phyloP scores from a whole-genome alignment of 345 rosid species.

The Orychophragmus violaceus region DNA sequence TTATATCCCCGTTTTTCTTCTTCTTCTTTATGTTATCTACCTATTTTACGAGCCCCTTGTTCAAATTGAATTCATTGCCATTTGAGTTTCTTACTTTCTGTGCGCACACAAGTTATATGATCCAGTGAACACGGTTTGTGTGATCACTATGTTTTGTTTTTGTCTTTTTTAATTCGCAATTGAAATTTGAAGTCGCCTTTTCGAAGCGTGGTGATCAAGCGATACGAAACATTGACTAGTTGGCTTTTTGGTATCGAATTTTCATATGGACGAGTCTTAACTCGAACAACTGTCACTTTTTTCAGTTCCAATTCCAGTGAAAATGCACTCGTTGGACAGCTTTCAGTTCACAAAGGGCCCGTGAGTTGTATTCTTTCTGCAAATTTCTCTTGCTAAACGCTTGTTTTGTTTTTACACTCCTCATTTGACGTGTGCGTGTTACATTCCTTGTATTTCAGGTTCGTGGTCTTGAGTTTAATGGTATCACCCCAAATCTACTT shows the following conservation, averaged over 20 bases:
- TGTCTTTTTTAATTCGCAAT: no score
- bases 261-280: conserved; percentile 11
- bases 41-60: neutral
- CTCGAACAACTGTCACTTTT: conserved; percentile 4
- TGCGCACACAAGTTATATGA: no score
- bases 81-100: neutral
- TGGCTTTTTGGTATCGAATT: neutral
- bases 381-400: neutral
- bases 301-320: conserved; percentile 64
- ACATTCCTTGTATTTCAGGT: conserved; percentile 45
- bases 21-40: neutral
- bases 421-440: neutral
- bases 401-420: neutral
- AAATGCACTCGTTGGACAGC: conserved; percentile 61
- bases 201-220: neutral
- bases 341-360: conserved; percentile 84
- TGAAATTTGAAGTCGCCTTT: neutral
- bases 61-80: neutral
- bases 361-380: conserved; percentile 45
- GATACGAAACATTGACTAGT: neutral
- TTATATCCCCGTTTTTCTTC: no score
- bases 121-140: no score
- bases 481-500: conserved; percentile 66
- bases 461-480: conserved; percentile 95
- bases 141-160: no score